Evolutionary conservation across 805 yeast species (phyloP).

Genomic region (Hanseniaspora meyeri): DNA sequence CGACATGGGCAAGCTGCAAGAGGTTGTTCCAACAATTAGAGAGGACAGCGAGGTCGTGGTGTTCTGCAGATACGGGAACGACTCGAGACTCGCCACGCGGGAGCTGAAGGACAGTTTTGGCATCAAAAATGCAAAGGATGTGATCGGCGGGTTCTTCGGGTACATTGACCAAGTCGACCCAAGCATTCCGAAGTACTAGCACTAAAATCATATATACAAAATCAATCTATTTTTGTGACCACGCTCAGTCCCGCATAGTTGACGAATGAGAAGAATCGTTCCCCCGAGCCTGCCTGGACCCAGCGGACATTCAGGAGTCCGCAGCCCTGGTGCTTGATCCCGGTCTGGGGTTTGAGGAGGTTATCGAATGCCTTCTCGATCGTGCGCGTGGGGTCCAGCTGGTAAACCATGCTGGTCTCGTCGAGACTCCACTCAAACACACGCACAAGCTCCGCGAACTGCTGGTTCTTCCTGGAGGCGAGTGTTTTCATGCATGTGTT

Average conservation of each 20-base stretch:
- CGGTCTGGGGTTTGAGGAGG: slow-evolving; percentile 32
- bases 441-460: neutral
- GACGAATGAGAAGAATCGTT: slow-evolving; percentile 20
- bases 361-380: slow-evolving; percentile 22
- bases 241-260: slow-evolving; percentile 26
- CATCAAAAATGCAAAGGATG: slow-evolving; percentile 43
- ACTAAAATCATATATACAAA: neutral
- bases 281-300: neutral
- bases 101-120: slow-evolving; percentile 41
- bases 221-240: slow-evolving; percentile 19
- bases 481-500: slow-evolving; percentile 31
- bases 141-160: slow-evolving; percentile 62
- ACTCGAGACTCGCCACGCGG: slow-evolving; percentile 67
- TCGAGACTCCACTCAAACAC: slow-evolving; percentile 31
- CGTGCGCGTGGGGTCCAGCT: slow-evolving; percentile 33
- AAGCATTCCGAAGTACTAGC: slow-evolving; percentile 49
- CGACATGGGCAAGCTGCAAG: slow-evolving; percentile 20
- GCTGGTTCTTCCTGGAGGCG: slow-evolving; percentile 10
- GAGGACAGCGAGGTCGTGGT: slow-evolving; percentile 36
- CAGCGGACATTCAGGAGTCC: slow-evolving; percentile 34
- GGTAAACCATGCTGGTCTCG: slow-evolving; percentile 29
- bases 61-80: slow-evolving; percentile 82
- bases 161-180: slow-evolving; percentile 57
- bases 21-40: slow-evolving; percentile 21
- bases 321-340: slow-evolving; percentile 39